Conservation (phyloP, 163 green algal species). For the Scenedesmus sp. region DNA sequence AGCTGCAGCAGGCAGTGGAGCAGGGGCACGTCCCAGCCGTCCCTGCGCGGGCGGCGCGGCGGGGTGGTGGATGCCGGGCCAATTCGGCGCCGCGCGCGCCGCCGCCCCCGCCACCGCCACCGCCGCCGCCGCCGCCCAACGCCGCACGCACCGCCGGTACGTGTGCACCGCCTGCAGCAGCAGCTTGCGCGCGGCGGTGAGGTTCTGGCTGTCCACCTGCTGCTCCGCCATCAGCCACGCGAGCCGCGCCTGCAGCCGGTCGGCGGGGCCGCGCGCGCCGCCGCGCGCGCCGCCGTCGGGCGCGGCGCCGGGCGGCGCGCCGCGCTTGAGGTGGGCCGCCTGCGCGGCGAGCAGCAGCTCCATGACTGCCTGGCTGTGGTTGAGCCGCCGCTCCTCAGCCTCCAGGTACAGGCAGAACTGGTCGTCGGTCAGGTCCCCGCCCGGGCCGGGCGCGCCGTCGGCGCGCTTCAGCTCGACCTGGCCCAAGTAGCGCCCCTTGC, state of each 20-base stretch:
- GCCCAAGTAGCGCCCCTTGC: conserved; percentile 60
- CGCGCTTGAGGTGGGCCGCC: not conserved
- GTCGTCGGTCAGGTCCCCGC: conserved; percentile 57
- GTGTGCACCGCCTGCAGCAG: conserved; percentile 64
- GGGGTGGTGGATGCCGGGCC: no score
- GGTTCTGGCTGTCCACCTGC: conserved; percentile 66
- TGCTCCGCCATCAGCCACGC: conserved; percentile 72
- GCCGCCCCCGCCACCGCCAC: not conserved
- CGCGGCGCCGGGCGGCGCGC: not conserved
- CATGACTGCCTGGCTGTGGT: conserved; percentile 35
- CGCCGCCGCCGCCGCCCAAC: no score
- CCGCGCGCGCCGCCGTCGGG: not conserved
- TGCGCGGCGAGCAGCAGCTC: conserved; percentile 38
- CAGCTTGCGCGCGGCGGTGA: conserved; percentile 63
- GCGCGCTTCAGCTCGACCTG: conserved; percentile 56
- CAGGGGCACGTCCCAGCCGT: conserved; percentile 78
- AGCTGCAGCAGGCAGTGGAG: conserved; percentile 67
- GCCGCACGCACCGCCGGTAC: conserved; percentile 23
- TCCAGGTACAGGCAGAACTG: conserved; percentile 67
- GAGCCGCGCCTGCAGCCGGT: conserved; percentile 54
- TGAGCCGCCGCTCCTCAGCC: conserved; percentile 46
- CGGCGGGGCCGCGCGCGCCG: not conserved
- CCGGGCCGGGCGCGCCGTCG: not conserved
- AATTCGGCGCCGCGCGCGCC: not conserved
- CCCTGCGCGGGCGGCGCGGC: conserved; percentile 44